Evolutionary conservation across 768 basidiomycete genomes (phyloP), one percentile per base, ranked within the genome.

Genomic region (Panellus pusillus): DNA sequence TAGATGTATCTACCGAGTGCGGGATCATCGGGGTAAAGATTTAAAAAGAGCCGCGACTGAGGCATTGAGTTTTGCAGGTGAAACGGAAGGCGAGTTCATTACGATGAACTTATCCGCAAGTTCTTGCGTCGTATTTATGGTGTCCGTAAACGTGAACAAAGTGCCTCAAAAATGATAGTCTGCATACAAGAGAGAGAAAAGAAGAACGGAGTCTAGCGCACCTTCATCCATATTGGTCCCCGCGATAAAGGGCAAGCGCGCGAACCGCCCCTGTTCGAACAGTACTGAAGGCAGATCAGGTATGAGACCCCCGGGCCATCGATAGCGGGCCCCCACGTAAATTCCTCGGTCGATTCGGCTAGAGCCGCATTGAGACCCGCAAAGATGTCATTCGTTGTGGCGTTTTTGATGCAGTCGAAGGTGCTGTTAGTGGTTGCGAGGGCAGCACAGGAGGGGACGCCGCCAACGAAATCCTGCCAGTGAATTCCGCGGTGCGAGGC

Each of bases 211-310:
- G 35, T 37, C 17, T 32, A 9, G 18, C 35, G 38, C n/a, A 74
- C 78, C 78, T 68, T 80, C 79, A 56, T 79, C 77, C n/a, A 72
- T 63, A 49, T 68, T 70, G 3, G 72, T 73, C 15, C 77, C 78
- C 20, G 75, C 65, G 19, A 79, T 78, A 56, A 77, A 75, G 0
- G 78, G 77, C 4, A 79, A 27, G 17, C 64, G 63, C 2, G 72
- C 66, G 52, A 75, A 76, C 1, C 65, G 64, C 0, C 75, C 74
- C 5, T 54, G 29, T 1, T 63, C 54, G 17, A 73, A 63, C 15
- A 75, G 58, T 20, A 42, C 64, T 6, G 74, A 74, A 1, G 77
- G 69, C 1, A 70, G 50, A 29, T 74, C 76, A 3, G 75, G 74
- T 15, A 70, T 63, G 8, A 79, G 46, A 0, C 77, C 77, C n/a